Base-by-base conservation (phyloP, 2,329 filamentous ascomycete genomes). In the Stagonosporopsis rhizophila region DNA sequence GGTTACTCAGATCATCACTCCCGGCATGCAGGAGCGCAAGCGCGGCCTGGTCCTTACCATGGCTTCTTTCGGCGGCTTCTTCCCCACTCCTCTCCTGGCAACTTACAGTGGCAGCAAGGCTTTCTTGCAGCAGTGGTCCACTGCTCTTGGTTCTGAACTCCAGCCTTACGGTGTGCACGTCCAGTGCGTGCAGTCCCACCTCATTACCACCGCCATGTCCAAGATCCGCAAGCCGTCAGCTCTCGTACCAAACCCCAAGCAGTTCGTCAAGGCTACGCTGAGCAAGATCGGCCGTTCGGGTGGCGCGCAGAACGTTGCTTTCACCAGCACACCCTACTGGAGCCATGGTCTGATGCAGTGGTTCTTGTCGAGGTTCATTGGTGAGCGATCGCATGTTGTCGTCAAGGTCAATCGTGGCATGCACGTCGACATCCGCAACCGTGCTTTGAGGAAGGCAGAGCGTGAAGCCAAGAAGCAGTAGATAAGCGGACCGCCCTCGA, bases 51-150 rank as follows among this genome's bases (percentile, higher is more conserved):
- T 99, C 70, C 82, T 99, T 52, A 99, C 94, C 56, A 97, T 99
- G 93, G 95, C 94, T 42, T 97, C 93, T 11, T 96, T 98, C 74
- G 95, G 90, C 60, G 96, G 95, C 65, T 89, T 96, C 79, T 86
- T 95, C 59, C 95, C 95, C 7, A 96, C 92, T 0, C 93, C 96
- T 6, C 87, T 95, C 51, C 85, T 99, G 40, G 95, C 95, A 12
- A 98, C 95, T 3, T 99, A 99, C 83, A 96, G 91, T 40, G 95
- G 95, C 64, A 95, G 90, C 85, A 99, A 99, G 81, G 94, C 95
- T 1, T 99, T 99, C 84, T 84, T 99, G 44, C 94, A 98, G 79
- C 89, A 96, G 73, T 99, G 95, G 95, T 96, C 90, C 64, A 89
- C 87, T 6, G 88, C 95, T 11, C 84, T 99, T 14, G 90, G 89